phyloP scores from a whole-genome alignment of 1,139 yeast genomes.

The Meyerozyma carpophila region DNA sequence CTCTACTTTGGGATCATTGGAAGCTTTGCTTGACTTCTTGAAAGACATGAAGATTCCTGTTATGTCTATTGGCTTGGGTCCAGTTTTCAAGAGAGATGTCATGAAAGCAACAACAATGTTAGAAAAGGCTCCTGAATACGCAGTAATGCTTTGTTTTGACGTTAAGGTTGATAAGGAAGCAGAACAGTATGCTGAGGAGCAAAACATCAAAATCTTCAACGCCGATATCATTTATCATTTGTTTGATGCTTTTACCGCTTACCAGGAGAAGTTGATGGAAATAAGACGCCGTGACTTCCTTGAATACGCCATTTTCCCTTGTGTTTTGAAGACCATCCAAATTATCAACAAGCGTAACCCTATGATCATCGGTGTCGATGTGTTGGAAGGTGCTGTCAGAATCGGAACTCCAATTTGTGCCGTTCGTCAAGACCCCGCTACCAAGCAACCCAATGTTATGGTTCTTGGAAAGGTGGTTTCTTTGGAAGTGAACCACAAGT shows the following conservation, averaged over 20 bases:
- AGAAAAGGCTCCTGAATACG: constrained; percentile 92
- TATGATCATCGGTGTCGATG: constrained; percentile 98
- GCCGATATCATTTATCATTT: constrained; percentile 96
- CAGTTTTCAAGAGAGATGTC: constrained; percentile 95
- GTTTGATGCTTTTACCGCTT: constrained; percentile 91
- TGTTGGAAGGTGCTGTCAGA: constrained; percentile 81
- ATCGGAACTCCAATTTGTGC: constrained; percentile 95
- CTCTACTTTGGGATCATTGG: constrained; percentile 94
- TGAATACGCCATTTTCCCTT: constrained; percentile 90
- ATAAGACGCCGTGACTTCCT: constrained; percentile 85
- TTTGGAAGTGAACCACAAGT: constrained; percentile 90
- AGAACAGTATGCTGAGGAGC: constrained; percentile 93
- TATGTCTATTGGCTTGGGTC: constrained; percentile 96
- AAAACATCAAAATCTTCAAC: constrained; percentile 83
- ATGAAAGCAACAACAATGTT: constrained; percentile 97
- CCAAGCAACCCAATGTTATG: constrained; percentile 69
- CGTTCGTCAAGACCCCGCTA: constrained; percentile 81
- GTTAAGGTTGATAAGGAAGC: constrained; percentile 97
- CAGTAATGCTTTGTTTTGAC: constrained; percentile 97
- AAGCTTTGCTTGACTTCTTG: constrained; percentile 93
- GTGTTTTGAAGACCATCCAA: constrained; percentile 90
- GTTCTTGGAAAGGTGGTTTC: constrained; percentile 82
- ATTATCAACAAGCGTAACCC: constrained; percentile 98
- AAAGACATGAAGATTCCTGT: constrained; percentile 99
- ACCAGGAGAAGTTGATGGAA: constrained; percentile 83